These are phyloP conservation scores for Cochlearia excelsa DNA, from an alignment of 345 rosid species.

Conservation along the genomic window DNA sequence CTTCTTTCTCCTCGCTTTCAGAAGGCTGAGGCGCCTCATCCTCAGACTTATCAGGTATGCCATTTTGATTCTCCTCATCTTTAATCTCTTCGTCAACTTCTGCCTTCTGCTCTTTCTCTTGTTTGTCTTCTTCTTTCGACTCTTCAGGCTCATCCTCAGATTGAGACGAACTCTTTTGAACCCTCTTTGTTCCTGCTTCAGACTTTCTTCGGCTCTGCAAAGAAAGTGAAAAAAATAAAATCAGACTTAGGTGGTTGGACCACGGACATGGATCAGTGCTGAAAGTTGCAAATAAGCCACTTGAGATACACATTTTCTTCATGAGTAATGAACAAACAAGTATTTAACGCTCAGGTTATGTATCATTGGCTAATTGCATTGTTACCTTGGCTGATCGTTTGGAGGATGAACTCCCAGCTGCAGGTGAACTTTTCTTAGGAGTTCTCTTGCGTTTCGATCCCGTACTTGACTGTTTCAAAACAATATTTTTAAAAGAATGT, in stretches of 20 bases:
- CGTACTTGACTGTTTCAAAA: constrained; percentile 47
- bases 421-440: constrained; percentile 46
- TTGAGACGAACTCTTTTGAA: constrained; percentile 39
- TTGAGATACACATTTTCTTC: not conserved
- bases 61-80: not conserved
- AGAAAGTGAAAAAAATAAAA: constrained; percentile 3
- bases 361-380: not conserved
- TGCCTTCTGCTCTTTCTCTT: not conserved
- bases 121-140: constrained; percentile 19
- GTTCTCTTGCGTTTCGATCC: constrained; percentile 75
- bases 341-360: not conserved
- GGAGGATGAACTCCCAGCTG: constrained; percentile 35
- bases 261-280: not conserved
- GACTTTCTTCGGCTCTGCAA: constrained; percentile 56
- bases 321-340: constrained; percentile 4
- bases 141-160: constrained; percentile 56
- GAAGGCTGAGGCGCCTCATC: constrained; percentile 51
- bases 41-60: constrained; percentile 33
- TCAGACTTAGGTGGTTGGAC: constrained; percentile 14
- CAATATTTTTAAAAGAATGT: not conserved
- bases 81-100: not conserved
- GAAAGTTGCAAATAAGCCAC: constrained; percentile 8
- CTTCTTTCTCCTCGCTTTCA: constrained; percentile 63
- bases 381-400: constrained; percentile 33
- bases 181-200: constrained; percentile 44